These are phyloP conservation scores for Penicillium angulare DNA, from an alignment of 495 filamentous ascomycete genomes.

Conservation along the genomic window DNA sequence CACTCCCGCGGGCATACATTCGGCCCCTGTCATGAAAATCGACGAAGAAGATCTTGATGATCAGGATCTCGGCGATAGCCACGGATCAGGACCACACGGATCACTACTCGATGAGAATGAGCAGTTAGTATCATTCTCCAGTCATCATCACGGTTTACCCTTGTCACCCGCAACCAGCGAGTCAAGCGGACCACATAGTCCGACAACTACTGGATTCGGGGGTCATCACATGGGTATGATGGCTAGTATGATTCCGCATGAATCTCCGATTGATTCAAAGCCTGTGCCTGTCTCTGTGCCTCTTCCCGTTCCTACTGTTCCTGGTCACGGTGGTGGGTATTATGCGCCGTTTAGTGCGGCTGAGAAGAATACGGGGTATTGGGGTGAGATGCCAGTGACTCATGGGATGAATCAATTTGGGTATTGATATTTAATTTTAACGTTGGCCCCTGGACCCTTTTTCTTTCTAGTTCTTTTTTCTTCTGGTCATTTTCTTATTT, in stretches of 20 bases:
- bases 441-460: too few relatives aligned
- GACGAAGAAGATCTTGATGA: constrained; percentile 3
- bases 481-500: not conserved
- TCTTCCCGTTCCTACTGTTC: too few relatives aligned
- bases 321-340: too few relatives aligned
- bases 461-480: too few relatives aligned
- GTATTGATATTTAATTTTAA: constrained; percentile 14
- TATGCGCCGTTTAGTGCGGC: constrained; percentile 16
- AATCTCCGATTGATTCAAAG: constrained; percentile 7
- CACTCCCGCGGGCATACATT: constrained; percentile 3
- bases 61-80: not conserved
- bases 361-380: constrained; percentile 15
- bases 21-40: not conserved
- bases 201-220: constrained; percentile 8
- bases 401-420: constrained; percentile 17
- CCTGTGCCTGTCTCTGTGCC: constrained; percentile 1
- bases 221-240: constrained; percentile 12
- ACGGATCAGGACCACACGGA: not conserved
- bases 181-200: constrained; percentile 25
- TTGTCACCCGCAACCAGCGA: constrained; percentile 23
- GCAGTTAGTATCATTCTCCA: not conserved
- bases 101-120: not conserved
- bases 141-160: constrained; percentile 6
- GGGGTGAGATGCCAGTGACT: constrained; percentile 16
- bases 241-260: constrained; percentile 9